These are phyloP conservation scores for Carex myosuroides DNA, from an alignment of 176 grass and related monocot species.

Conservation along the genomic window DNA sequence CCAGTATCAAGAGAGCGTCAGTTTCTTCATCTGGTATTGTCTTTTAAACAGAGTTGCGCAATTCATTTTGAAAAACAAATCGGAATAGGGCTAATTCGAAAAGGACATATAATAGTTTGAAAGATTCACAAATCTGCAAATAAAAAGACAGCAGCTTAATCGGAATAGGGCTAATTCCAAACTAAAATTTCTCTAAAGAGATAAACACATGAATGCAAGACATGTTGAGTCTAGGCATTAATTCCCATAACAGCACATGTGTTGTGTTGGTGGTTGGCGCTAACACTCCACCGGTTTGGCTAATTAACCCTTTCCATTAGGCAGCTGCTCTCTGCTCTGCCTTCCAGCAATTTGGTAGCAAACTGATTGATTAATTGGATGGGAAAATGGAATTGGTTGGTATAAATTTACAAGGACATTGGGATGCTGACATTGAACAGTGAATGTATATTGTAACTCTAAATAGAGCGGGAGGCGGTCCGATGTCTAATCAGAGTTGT, in stretches of 20 bases:
- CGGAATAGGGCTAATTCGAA: too few relatives aligned
- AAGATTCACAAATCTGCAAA: background rate
- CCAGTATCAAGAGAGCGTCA: too few relatives aligned
- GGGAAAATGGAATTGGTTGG: background rate
- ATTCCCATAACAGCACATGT: background rate
- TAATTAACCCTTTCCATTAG: background rate
- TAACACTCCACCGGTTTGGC: background rate
- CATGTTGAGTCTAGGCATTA: background rate
- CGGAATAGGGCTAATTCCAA: background rate
- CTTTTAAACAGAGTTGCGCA: too few relatives aligned
- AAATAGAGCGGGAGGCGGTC: too few relatives aligned
- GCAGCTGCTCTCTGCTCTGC: background rate
- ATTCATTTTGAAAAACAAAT: too few relatives aligned
- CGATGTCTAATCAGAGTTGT: too few relatives aligned
- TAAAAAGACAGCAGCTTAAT: background rate
- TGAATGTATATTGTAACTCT: too few relatives aligned
- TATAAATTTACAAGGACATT: background rate
- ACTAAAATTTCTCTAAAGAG: background rate
- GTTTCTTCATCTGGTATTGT: too few relatives aligned
- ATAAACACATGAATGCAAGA: background rate
- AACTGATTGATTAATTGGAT: background rate
- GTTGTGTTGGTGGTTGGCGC: background rate
- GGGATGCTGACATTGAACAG: background rate
- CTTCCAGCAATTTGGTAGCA: background rate
- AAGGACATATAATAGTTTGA: background rate